A percentile compares a stretch with the other conserved stretches of the same genome.
These are phyloP conservation scores for Boletellus deceptivus DNA, from an alignment of 1,284 basidiomycete species.

Conservation along the genomic window DNA sequence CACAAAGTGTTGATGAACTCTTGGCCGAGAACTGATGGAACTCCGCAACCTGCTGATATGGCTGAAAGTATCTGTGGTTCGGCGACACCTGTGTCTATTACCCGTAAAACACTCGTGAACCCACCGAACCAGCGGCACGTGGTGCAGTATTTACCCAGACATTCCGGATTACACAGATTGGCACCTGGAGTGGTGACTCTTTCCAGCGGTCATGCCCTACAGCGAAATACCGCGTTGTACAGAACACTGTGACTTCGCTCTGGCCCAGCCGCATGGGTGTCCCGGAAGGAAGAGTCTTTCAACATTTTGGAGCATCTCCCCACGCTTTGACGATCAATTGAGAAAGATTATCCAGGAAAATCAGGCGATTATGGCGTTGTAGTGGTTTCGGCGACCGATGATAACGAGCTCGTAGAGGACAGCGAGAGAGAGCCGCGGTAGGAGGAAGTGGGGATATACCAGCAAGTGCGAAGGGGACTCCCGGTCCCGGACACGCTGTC, in stretches of 20 bases:
- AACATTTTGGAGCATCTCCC: background rate
- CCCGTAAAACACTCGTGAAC: background rate
- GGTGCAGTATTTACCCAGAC: background rate
- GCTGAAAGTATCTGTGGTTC: background rate
- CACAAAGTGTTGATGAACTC: constrained; percentile 39
- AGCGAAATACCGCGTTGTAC: background rate
- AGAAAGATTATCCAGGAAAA: too few species aligned
- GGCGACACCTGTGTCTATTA: constrained; percentile 3
- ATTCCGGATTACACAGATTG: background rate
- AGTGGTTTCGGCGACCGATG: too few species aligned
- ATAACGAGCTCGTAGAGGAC: too few species aligned
- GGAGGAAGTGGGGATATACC: too few species aligned
- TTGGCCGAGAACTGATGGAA: constrained; percentile 36
- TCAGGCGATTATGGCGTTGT: too few species aligned
- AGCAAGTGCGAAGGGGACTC: too few species aligned
- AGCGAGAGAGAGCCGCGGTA: too few species aligned
- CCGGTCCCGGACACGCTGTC: too few species aligned
- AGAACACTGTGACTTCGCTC: background rate
- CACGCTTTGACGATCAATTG: too few species aligned
- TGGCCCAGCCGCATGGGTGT: too few species aligned
- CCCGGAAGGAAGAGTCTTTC: background rate
- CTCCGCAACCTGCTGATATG: constrained; percentile 35
- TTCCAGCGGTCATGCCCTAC: background rate
- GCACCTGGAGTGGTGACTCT: background rate
- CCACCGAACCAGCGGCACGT: constrained; percentile 3